A percentile compares a stretch with the other conserved stretches of the same genome.
phyloP scores from a whole-genome alignment of 495 filamentous ascomycete genomes.

The Astrothelium macrocarpum region DNA sequence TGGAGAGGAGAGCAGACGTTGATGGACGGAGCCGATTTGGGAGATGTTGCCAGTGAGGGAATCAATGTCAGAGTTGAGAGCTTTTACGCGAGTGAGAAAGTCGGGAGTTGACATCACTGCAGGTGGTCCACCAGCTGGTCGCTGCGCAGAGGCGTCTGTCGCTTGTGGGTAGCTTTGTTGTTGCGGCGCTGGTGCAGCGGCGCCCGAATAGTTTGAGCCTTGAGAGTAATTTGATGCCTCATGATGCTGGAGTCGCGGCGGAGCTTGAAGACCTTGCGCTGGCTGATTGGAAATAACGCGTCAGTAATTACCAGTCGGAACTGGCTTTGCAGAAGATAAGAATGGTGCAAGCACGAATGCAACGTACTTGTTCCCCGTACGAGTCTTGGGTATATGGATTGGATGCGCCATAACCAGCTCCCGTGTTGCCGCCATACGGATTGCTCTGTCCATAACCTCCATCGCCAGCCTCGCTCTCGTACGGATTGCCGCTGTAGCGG shows the following conservation, averaged over 20 bases:
- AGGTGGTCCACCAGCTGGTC: conserved; percentile 9
- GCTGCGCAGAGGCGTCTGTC: conserved; percentile 11
- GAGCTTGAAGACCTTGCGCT: conserved; percentile 10
- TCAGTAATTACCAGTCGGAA: background rate
- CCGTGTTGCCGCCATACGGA: conserved; percentile 35
- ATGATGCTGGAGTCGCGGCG: conserved; percentile 19
- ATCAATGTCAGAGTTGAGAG: conserved; percentile 47
- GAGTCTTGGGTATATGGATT: conserved; percentile 28
- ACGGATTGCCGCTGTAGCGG: conserved; percentile 23
- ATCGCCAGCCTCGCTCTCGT: conserved; percentile 12
- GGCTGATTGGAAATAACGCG: background rate
- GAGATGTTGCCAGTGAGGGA: conserved; percentile 45
- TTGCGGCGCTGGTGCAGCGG: conserved; percentile 7
- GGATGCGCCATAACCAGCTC: conserved; percentile 38
- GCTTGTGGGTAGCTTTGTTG: conserved; percentile 6
- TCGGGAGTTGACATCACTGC: conserved; percentile 37
- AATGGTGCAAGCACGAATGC: background rate
- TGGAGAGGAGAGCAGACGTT: conserved; percentile 46
- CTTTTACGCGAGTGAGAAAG: conserved; percentile 51
- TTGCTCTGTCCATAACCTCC: conserved; percentile 29
- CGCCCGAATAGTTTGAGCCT: conserved; percentile 23
- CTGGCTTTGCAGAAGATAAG: background rate
- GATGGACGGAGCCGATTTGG: conserved; percentile 49
- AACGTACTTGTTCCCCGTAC: conserved; percentile 16
- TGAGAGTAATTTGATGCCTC: conserved; percentile 25